Percentiles rank a stretch among this genome's conserved stretches.
These are phyloP conservation scores for Suillus weaverae DNA, from an alignment of 768 basidiomycete genomes.

Conservation along the genomic window DNA sequence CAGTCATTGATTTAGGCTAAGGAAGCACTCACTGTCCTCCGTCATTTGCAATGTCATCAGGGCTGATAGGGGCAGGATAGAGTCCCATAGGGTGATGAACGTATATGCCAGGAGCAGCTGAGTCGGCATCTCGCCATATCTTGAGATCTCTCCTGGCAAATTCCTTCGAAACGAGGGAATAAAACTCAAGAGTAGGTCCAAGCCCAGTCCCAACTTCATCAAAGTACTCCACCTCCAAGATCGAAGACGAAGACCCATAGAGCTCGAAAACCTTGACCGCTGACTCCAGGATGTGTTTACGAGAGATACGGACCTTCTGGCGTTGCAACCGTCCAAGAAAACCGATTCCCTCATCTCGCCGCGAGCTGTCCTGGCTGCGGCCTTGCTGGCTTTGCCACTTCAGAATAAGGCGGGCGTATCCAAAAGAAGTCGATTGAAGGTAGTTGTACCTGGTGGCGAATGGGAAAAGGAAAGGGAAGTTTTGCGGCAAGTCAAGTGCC, in stretches of 20 bases:
- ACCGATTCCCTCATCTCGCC: constrained; percentile 88
- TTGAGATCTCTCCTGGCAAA: constrained; percentile 87
- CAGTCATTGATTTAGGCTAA: neutral
- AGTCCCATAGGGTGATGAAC: constrained; percentile 85
- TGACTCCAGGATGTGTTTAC: constrained; percentile 92
- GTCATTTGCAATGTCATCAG: constrained; percentile 68
- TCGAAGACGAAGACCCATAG: constrained; percentile 90
- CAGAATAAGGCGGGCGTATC: constrained; percentile 91
- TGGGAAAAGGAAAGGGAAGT: constrained; percentile 98
- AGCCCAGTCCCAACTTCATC: constrained; percentile 98
- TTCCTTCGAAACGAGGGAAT: constrained; percentile 94
- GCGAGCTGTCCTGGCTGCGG: constrained; percentile 73
- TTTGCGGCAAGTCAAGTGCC: constrained; percentile 92
- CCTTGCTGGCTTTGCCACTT: constrained; percentile 92
- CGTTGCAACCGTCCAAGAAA: constrained; percentile 91
- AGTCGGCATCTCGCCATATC: constrained; percentile 89
- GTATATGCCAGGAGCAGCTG: constrained; percentile 57
- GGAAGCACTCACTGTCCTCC: constrained; percentile 63
- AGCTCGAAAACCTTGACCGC: constrained; percentile 96
- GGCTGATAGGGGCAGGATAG: constrained; percentile 81
- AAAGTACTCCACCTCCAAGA: constrained; percentile 98
- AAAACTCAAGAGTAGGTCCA: constrained; percentile 97
- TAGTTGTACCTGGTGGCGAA: constrained; percentile 97
- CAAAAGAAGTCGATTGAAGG: constrained; percentile 96
- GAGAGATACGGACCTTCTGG: constrained; percentile 95